Percentiles rank a stretch among this genome's conserved stretches.
Conservation (phyloP, 2,329 filamentous ascomycete species). For the Trichophyton mentagrophytes region DNA sequence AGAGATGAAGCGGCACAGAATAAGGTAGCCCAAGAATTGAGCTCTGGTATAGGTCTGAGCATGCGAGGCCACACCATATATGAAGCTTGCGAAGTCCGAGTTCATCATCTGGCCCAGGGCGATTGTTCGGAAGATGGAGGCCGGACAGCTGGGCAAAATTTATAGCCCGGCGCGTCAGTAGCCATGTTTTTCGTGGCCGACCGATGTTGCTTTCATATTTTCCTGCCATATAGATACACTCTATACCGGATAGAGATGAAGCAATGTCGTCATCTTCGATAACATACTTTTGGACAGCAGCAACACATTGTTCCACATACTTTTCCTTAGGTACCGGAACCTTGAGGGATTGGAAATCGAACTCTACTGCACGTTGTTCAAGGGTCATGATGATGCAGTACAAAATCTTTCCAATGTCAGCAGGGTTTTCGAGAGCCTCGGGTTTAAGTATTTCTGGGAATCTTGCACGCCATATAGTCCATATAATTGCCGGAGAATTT, state of each 20-base stretch:
- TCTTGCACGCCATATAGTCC: constrained; percentile 23
- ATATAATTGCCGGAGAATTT: constrained; percentile 20
- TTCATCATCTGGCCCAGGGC: constrained; percentile 17
- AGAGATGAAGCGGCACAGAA: constrained; percentile 24
- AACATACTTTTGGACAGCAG: constrained; percentile 37
- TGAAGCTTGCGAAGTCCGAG: constrained; percentile 23
- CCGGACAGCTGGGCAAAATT: constrained; percentile 42
- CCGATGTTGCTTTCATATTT: constrained; percentile 46
- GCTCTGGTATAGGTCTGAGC: constrained; percentile 39
- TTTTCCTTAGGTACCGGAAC: constrained; percentile 30
- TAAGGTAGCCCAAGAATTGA: constrained; percentile 43
- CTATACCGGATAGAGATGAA: constrained; percentile 41
- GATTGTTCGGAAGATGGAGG: constrained; percentile 28
- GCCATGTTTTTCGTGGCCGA: constrained; percentile 43
- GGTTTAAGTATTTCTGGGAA: constrained; percentile 22
- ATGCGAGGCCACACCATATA: constrained; percentile 31
- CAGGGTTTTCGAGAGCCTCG: constrained; percentile 19
- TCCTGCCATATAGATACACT: constrained; percentile 39
- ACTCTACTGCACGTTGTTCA: constrained; percentile 30
- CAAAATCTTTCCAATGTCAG: constrained; percentile 31
- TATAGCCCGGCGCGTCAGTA: constrained; percentile 39
- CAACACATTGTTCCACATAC: constrained; percentile 36
- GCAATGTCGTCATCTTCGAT: constrained; percentile 39
- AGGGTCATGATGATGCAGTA: constrained; percentile 35
- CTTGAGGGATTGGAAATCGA: constrained; percentile 26